Percentiles rank a stretch among this genome's conserved stretches.
Evolutionary conservation across 176 grass and related monocot species (phyloP).

Genomic region (Cocos nucifera): DNA sequence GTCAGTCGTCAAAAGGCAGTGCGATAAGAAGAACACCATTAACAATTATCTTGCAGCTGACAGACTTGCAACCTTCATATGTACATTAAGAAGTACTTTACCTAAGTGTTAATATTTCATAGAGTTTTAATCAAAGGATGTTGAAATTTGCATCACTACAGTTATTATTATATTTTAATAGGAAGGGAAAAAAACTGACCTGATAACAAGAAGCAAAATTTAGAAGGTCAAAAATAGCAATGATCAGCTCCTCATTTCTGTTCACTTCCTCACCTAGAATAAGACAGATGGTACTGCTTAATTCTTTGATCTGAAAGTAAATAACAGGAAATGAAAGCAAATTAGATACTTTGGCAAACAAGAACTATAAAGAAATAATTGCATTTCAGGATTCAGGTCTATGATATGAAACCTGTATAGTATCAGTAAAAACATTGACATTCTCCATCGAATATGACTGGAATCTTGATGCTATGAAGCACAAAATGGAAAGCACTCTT

Average conservation of each 20-base stretch:
- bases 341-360: too few species aligned
- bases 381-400: too few species aligned
- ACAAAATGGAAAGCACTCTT: conserved; percentile 60
- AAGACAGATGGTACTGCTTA: conserved; percentile 36
- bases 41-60: too few species aligned
- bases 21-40: too few species aligned
- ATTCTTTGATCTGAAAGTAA: conserved; percentile 39
- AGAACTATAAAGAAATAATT: too few species aligned
- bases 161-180: too few species aligned
- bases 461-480: conserved; percentile 49
- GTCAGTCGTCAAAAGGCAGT: too few species aligned
- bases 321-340: not conserved
- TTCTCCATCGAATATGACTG: conserved; percentile 53
- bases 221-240: conserved; percentile 64
- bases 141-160: too few species aligned
- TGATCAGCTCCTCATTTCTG: conserved; percentile 30
- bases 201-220: conserved; percentile 68
- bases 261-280: conserved; percentile 48
- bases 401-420: conserved; percentile 42
- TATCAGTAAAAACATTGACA: conserved; percentile 52
- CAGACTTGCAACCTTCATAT: too few species aligned
- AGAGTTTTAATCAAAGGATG: too few species aligned
- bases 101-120: too few species aligned
- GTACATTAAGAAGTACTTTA: too few species aligned
- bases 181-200: conserved; percentile 29